These are phyloP conservation scores for Leishmania amazonensis DNA, from an alignment of 208 protist species.

Conservation along the genomic window DNA sequence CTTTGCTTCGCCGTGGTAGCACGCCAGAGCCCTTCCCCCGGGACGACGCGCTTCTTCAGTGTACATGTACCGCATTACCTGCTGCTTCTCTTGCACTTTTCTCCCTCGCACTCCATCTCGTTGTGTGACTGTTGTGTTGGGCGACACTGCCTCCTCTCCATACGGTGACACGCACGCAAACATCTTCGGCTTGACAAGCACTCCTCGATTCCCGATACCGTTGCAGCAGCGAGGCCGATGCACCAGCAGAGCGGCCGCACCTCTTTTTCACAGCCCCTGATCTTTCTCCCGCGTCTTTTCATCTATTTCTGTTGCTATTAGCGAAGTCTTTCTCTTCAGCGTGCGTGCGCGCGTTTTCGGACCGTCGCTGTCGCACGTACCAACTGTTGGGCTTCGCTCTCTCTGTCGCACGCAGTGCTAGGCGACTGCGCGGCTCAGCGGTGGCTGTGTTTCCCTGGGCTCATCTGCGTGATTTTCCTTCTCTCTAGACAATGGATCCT, in stretches of 20 bases:
- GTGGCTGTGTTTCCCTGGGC: not conserved
- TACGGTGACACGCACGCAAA: too few relatives aligned
- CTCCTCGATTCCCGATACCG: not conserved
- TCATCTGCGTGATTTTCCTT: not conserved
- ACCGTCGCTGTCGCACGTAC: not conserved
- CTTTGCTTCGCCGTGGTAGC: not conserved
- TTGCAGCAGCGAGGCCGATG: not conserved
- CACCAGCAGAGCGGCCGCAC: not conserved
- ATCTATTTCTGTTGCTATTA: not conserved
- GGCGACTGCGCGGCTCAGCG: not conserved
- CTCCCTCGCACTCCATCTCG: not conserved
- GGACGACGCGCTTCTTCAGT: not conserved
- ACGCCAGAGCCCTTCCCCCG: not conserved
- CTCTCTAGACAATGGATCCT: conserved; percentile 2
- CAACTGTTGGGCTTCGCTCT: not conserved
- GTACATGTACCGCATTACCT: not conserved
- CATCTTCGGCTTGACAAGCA: not conserved
- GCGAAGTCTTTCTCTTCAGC: not conserved
- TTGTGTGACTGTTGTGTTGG: not conserved
- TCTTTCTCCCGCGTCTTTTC: not conserved
- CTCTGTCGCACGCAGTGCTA: not conserved
- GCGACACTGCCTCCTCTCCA: not conserved
- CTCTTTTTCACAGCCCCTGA: not conserved
- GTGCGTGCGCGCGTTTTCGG: not conserved
- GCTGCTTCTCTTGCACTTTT: not conserved